Base-by-base conservation (phyloP, 257 asterid species). In the Solanum commersonii region DNA sequence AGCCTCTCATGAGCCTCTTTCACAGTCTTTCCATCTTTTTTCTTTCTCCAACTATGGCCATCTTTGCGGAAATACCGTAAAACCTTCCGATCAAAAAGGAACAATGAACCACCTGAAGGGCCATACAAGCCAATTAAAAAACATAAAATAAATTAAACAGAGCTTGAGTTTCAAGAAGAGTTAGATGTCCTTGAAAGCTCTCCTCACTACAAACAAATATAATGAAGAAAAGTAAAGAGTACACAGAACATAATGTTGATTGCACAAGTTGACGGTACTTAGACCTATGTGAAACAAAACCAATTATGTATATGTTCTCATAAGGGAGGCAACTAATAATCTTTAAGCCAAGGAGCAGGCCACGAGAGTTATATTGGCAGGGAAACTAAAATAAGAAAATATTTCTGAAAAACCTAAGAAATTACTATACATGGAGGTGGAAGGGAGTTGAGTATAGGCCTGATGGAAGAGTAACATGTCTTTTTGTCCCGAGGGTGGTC, bases 1-100 rank as follows among this genome's bases (percentile, higher is more conserved):
- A 96, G 98, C 92, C 95, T 95, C 93, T 96, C 99, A 83, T 96
- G 99, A 90, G 98, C 98, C 89, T 96, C 98, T 91, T 96, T 96
- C 90, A 94, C 96, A 71, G 99, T 96, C 91, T 94, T 96, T 18
- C 99, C 99, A 85, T 96, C 98, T 90, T 86, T 96, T 93, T 95
- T 96, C 93, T 95, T 96, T 91, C 98, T 94, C 99, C 99, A 96
- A 89, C 89, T 96, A 90, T 96, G 98, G 88, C 99, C 98, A 85
- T 96, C 99, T 93, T 94, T 96, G 59, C 99, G 93, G 83, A 96
- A 96, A 91, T 94, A 95, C 29, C 98, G 92, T 76, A 95, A 91
- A 70, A 95, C 98, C 93, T 94, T 96, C 86, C 99, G 98, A 90
- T 96, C 98, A 89, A 95, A 96, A 71, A 96, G 98, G 93, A 94